These are phyloP conservation scores for Clonostachys rosea DNA, from an alignment of 2,329 filamentous ascomycete species.

Conservation along the genomic window DNA sequence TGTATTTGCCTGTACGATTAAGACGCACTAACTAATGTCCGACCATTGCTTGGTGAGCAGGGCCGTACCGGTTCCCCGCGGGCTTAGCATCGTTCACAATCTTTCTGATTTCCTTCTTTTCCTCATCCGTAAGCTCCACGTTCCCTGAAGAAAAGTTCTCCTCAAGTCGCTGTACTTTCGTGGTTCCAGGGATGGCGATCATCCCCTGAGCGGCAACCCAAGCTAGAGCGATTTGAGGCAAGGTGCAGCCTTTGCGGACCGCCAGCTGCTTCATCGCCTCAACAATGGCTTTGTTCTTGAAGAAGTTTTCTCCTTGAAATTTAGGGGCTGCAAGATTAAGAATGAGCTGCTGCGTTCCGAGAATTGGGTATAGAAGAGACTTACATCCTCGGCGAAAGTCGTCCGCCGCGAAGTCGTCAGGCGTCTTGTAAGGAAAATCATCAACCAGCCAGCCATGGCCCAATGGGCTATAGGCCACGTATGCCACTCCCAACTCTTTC, in stretches of 20 bases:
- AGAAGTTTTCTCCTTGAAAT: slow-evolving; percentile 38
- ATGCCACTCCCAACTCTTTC: slow-evolving; percentile 32
- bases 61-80: slow-evolving; percentile 23
- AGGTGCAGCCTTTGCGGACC: slow-evolving; percentile 16
- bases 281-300: slow-evolving; percentile 32
- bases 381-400: slow-evolving; percentile 32
- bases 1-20: no score
- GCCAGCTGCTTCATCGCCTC: slow-evolving; percentile 33
- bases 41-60: slow-evolving; percentile 4
- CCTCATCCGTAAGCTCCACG: slow-evolving; percentile 26
- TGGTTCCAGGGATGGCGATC: slow-evolving; percentile 41
- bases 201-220: slow-evolving; percentile 32
- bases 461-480: slow-evolving; percentile 38
- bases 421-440: slow-evolving; percentile 30
- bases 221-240: slow-evolving; percentile 28
- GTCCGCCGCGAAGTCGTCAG: slow-evolving; percentile 35
- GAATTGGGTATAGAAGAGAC: slow-evolving; percentile 4
- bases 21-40: slow-evolving; percentile 3
- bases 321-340: slow-evolving; percentile 13
- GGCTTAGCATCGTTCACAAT: slow-evolving; percentile 30
- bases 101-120: slow-evolving; percentile 27
- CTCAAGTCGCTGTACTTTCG: slow-evolving; percentile 27
- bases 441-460: slow-evolving; percentile 42
- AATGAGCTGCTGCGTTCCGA: slow-evolving; percentile 11
- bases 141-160: slow-evolving; percentile 31